Evolutionary conservation across 2,329 filamentous ascomycete genomes (phyloP), one percentile per base, ranked within the genome.

Genomic region (Rhynchosporium graminicola): DNA sequence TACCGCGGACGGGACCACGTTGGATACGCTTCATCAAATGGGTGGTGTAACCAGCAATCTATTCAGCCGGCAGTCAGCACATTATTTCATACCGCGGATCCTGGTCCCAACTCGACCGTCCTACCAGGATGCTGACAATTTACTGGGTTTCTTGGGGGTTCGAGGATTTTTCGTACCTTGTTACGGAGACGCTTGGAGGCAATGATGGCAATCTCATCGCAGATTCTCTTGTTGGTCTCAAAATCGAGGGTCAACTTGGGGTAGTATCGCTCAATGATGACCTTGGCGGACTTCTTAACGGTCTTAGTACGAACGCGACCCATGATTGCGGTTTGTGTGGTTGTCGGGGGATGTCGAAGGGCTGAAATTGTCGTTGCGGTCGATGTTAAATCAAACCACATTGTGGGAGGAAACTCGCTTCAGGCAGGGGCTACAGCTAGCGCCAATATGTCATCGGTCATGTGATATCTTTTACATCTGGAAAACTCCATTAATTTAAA

Each of bases 1-100:
- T 99, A 86, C 95, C 95, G 76, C 95, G 96, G 82, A 99, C 95
- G 72, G 95, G 95, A 72, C 95, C 95, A 80, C 95, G 92, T 87
- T 98, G 95, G 76, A 99, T 99, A 82, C 95, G 95, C 89, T 98
- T 98, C 96, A 99, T 99, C 82, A 96, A 80, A 80, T 96, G 92
- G 73, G 95, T 98, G 76, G 94, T 97, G 88, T 97, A 98, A 76
- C 95, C 95, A 77, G 95, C 93, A 84, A 97, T 96, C 91, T 94
- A 71, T 59, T 57, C 7, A 13, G 33, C 15, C 36, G 10, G 29
- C 29, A 45, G 47, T 58, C 55, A 46, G 60, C 60, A n/a, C 5
- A 40, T 26, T 6, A 12, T 46, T 47, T 29, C 28, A 28, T 40
- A 4, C 12, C 15, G 26, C 20, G 31, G 6, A 40, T 3, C 40